These are phyloP conservation scores for Kuraishia cidri DNA, from an alignment of 805 yeast genomes.

Conservation along the genomic window DNA sequence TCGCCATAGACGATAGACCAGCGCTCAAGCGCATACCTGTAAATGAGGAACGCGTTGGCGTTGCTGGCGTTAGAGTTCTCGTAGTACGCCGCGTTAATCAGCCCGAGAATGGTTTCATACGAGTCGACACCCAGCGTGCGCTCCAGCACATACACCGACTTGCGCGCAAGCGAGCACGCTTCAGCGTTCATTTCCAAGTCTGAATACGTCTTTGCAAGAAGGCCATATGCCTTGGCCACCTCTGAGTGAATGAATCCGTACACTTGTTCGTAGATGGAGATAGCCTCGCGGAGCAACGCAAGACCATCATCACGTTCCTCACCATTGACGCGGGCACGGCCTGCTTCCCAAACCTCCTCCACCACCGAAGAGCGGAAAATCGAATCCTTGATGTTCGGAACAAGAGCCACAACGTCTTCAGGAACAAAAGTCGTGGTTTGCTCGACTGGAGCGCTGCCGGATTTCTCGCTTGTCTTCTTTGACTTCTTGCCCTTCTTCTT, in stretches of 20 bases:
- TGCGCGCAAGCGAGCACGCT: conserved; percentile 59
- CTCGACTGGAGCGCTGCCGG: conserved; percentile 4
- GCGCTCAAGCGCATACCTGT: conserved; percentile 47
- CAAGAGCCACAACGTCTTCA: conserved; percentile 58
- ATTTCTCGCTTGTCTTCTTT: no score
- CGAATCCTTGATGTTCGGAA: conserved; percentile 72
- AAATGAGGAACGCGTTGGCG: conserved; percentile 52
- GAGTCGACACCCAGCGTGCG: conserved; percentile 78
- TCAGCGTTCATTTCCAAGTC: conserved; percentile 46
- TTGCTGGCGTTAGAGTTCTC: conserved; percentile 56
- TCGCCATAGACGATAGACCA: conserved; percentile 53
- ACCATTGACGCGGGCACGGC: conserved; percentile 29
- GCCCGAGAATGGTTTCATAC: conserved; percentile 61
- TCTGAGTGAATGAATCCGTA: conserved; percentile 76
- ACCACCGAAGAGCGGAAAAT: conserved; percentile 56
- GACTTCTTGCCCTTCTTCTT: conserved; percentile 25
- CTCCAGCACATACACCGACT: conserved; percentile 67
- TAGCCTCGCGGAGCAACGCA: conserved; percentile 57
- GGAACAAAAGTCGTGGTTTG: conserved; percentile 36
- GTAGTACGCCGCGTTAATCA: conserved; percentile 64
- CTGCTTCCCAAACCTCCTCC: conserved; percentile 69
- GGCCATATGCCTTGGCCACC: conserved; percentile 61
- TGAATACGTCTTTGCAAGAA: conserved; percentile 58
- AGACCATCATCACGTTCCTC: conserved; percentile 48
- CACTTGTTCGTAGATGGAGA: conserved; percentile 70